These are phyloP conservation scores for Blastobotrys mokoenaii DNA, from an alignment of 805 yeast genomes.

Conservation along the genomic window DNA sequence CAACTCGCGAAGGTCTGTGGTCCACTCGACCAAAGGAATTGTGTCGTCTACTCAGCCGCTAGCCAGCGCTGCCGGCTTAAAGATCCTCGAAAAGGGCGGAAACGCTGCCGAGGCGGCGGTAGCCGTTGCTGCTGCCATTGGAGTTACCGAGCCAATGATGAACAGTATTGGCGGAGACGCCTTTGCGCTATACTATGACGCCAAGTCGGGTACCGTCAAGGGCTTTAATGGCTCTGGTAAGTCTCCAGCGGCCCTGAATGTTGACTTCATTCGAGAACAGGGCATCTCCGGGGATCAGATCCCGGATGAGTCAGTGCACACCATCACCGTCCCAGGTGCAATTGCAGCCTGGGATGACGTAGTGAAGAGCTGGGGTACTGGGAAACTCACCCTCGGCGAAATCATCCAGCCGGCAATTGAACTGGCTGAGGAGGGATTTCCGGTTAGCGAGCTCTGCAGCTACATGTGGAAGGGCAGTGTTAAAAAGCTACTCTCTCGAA, in stretches of 20 bases:
- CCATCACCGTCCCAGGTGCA: conserved; percentile 72
- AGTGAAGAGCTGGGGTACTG: conserved; percentile 62
- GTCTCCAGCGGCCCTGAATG: conserved; percentile 42
- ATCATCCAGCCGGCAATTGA: conserved; percentile 41
- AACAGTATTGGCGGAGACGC: conserved; percentile 34
- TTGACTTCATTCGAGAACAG: conserved; percentile 40
- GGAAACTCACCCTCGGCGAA: conserved; percentile 49
- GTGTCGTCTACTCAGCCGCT: conserved; percentile 70
- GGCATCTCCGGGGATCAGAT: conserved; percentile 38
- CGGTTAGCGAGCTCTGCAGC: conserved; percentile 54
- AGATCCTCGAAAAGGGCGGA: conserved; percentile 61
- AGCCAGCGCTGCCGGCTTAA: conserved; percentile 66
- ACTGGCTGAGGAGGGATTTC: conserved; percentile 60
- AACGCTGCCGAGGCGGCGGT: conserved; percentile 42
- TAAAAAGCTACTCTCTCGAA: conserved; percentile 31
- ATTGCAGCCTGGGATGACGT: conserved; percentile 76
- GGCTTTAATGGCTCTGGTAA: conserved; percentile 77
- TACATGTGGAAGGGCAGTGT: conserved; percentile 39
- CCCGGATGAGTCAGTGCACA: conserved; percentile 43
- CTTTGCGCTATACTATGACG: conserved; percentile 54
- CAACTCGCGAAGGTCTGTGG: conserved; percentile 60
- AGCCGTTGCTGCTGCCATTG: conserved; percentile 34
- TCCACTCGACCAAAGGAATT: conserved; percentile 63
- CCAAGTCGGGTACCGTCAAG: conserved; percentile 39
- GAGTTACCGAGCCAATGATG: conserved; percentile 33